These are phyloP conservation scores for Colletotrichum tofieldiae DNA, from an alignment of 2,329 filamentous ascomycete species.

Conservation along the genomic window DNA sequence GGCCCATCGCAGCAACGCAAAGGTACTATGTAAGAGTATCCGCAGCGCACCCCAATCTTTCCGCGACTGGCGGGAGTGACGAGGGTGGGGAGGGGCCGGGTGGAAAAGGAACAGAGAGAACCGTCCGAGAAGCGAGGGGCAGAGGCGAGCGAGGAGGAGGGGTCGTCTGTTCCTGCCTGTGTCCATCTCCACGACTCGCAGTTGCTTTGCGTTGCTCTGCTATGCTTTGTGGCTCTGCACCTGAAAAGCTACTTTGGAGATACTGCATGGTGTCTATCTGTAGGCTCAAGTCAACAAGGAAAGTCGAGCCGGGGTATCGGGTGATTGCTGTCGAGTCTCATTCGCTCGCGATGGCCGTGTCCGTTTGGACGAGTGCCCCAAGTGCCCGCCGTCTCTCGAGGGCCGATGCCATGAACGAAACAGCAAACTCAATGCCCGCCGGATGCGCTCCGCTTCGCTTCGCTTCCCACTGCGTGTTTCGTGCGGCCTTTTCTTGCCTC, in stretches of 20 bases:
- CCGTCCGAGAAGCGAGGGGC: slow-evolving; percentile 42
- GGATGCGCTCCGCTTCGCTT: background rate
- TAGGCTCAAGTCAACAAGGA: slow-evolving; percentile 34
- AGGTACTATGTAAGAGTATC: background rate
- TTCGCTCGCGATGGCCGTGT: background rate
- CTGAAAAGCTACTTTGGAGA: background rate
- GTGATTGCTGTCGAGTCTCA: background rate
- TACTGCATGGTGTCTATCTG: background rate
- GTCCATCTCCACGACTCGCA: background rate
- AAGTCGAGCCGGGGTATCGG: slow-evolving; percentile 42
- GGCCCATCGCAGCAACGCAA: background rate
- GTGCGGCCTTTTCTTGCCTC: slow-evolving; percentile 11
- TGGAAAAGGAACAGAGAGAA: slow-evolving; percentile 32
- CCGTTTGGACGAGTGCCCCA: background rate
- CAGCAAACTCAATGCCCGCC: slow-evolving; percentile 8
- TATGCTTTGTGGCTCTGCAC: background rate
- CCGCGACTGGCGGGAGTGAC: slow-evolving; percentile 7
- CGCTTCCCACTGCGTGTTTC: slow-evolving; percentile 2
- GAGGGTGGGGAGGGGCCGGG: background rate
- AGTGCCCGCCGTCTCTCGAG: background rate
- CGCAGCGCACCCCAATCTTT: slow-evolving; percentile 5
- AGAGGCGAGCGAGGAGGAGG: slow-evolving; percentile 39
- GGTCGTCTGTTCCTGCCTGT: background rate
- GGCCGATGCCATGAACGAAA: background rate
- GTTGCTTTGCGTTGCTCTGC: background rate